These are phyloP conservation scores for Hypsizygus marmoreus DNA, from an alignment of 768 basidiomycete species.

Conservation along the genomic window DNA sequence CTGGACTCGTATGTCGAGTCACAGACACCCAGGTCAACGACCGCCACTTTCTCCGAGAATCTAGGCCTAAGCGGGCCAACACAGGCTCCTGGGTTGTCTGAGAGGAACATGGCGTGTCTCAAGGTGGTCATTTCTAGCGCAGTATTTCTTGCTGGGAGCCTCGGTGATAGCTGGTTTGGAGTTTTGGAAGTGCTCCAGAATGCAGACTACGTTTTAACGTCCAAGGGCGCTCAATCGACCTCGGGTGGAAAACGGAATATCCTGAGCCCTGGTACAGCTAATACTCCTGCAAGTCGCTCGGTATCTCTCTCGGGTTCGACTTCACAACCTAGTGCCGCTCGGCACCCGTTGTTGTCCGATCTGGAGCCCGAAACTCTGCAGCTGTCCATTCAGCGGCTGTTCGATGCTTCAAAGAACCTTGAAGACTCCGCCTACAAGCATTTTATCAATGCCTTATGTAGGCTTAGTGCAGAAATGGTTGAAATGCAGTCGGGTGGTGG, in stretches of 20 bases:
- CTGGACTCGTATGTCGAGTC: constrained; percentile 59
- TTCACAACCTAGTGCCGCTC: constrained; percentile 25
- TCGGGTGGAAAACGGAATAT: constrained; percentile 33
- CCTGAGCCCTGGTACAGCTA: constrained; percentile 30
- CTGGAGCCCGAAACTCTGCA: constrained; percentile 77
- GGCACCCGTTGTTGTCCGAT: constrained; percentile 70
- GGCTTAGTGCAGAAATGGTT: constrained; percentile 90
- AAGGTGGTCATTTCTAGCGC: constrained; percentile 79
- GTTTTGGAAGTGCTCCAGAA: constrained; percentile 92
- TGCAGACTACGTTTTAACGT: constrained; percentile 86
- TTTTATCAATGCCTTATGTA: constrained; percentile 79
- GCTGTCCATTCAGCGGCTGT: constrained; percentile 75
- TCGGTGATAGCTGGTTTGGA: constrained; percentile 91
- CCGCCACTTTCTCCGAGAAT: constrained; percentile 63
- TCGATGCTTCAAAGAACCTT: constrained; percentile 82
- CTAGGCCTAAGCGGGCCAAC: constrained; percentile 56
- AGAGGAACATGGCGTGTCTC: constrained; percentile 89
- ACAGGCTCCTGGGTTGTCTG: constrained; percentile 76
- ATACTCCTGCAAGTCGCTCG: constrained; percentile 36
- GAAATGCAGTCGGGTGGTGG: constrained; percentile 70
- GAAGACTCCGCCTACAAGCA: constrained; percentile 81
- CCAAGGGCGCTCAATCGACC: constrained; percentile 47
- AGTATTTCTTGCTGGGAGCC: constrained; percentile 78
- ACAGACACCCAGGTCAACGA: constrained; percentile 63
- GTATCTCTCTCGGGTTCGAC: constrained; percentile 33